A percentile compares a stretch with the other conserved stretches of the same genome.
Evolutionary conservation across 208 protist species (phyloP).

Genomic region (Lotmaria passim): DNA sequence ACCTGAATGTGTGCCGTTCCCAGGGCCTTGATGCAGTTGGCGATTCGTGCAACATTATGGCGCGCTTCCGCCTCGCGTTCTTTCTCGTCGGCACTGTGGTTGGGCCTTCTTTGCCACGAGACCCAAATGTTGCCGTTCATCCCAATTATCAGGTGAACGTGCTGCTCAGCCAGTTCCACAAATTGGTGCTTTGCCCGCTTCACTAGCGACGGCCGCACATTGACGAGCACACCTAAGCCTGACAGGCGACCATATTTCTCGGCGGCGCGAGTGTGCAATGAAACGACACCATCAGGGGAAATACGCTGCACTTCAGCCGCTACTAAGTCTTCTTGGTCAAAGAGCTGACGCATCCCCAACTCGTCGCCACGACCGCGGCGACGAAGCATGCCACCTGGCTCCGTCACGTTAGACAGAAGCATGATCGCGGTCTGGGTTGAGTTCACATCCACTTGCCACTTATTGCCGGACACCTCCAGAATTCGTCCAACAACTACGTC

Average conservation of each 20-base stretch:
- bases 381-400: conserved; percentile 96
- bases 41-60: conserved; percentile 64
- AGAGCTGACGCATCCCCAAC: conserved; percentile 95
- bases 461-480: conserved; percentile 89
- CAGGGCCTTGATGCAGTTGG: conserved; percentile 79
- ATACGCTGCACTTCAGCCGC: conserved; percentile 96
- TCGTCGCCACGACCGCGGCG: conserved; percentile 92
- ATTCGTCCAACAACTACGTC: conserved; percentile 97
- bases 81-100: conserved; percentile 8
- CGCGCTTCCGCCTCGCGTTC: conserved; percentile 34
- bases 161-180: conserved; percentile 43
- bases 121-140: conserved; percentile 93
- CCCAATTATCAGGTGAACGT: conserved; percentile 62
- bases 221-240: conserved; percentile 61
- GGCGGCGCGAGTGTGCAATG: conserved; percentile 93
- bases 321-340: conserved; percentile 95
- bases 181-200: conserved; percentile 87
- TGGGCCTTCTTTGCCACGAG: conserved; percentile 40
- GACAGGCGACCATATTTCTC: conserved; percentile 87
- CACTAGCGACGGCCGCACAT: conserved; percentile 71
- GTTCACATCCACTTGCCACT: conserved; percentile 96
- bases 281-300: conserved; percentile 88
- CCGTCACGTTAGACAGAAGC: conserved; percentile 96
- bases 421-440: conserved; percentile 92
- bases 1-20: conserved; percentile 50